Percentiles rank a stretch among this genome's conserved stretches.
phyloP scores from a whole-genome alignment of 1,284 basidiomycete genomes.

The Ganoderma meredithae region DNA sequence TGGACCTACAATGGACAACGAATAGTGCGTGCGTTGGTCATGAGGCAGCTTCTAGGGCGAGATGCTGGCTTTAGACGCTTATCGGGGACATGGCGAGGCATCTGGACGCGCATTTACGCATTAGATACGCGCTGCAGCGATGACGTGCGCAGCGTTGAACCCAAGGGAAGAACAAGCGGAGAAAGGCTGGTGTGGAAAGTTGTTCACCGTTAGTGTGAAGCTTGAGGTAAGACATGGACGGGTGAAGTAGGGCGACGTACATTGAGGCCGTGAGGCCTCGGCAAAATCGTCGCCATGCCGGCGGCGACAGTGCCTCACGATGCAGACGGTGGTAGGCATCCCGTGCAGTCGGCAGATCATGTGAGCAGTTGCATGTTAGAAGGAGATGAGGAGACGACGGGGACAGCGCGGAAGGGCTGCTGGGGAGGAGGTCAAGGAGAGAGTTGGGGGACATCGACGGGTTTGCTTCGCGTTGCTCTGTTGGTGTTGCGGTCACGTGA shows the following conservation, averaged over 20 bases:
- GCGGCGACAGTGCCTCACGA: no score
- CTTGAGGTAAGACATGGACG: neutral
- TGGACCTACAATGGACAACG: constrained; percentile 10
- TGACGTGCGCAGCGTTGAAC: neutral
- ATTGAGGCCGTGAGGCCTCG: neutral
- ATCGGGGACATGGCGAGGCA: neutral
- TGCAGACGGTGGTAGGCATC: neutral
- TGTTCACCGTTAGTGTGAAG: neutral
- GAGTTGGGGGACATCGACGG: no score
- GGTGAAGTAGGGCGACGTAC: neutral
- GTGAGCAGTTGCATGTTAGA: neutral
- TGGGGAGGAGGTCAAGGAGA: neutral
- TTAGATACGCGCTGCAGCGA: neutral
- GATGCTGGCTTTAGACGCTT: neutral
- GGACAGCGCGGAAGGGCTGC: neutral
- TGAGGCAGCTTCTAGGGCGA: neutral
- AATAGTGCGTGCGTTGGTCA: neutral
- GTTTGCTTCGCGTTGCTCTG: neutral
- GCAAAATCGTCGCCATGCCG: neutral
- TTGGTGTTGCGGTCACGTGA: neutral
- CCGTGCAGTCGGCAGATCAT: neutral
- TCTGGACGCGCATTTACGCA: neutral
- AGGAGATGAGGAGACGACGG: neutral
- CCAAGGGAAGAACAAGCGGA: neutral
- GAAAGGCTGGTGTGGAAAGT: neutral